Percentiles rank a stretch among this genome's conserved stretches.
These are phyloP conservation scores for Xerocomus amazonicus DNA, from an alignment of 1,284 basidiomycete species.

Conservation along the genomic window DNA sequence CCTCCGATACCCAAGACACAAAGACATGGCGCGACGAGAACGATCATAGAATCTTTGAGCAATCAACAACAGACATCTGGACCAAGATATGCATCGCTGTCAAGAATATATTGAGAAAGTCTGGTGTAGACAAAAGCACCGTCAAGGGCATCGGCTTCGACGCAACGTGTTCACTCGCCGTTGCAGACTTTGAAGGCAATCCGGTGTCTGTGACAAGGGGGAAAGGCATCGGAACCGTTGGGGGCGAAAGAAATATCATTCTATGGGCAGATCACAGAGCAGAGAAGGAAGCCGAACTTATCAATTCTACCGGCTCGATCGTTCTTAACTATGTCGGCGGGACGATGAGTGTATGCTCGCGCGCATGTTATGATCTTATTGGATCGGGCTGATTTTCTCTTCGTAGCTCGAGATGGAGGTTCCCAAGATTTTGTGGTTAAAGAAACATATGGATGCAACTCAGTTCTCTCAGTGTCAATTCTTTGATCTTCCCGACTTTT, in stretches of 20 bases:
- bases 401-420: conserved; percentile 92
- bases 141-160: conserved; percentile 95
- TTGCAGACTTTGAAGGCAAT: conserved; percentile 70
- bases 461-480: conserved; percentile 86
- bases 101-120: conserved; percentile 61
- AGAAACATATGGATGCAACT: conserved; percentile 76
- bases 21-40: conserved; percentile 80
- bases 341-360: conserved; percentile 82
- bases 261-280: conserved; percentile 96
- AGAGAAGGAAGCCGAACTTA: conserved; percentile 84
- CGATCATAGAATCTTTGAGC: conserved; percentile 94
- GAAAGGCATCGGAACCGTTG: conserved; percentile 54
- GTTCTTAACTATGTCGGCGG: conserved; percentile 96
- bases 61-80: conserved; percentile 90
- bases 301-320: conserved; percentile 82
- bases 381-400: conserved; percentile 9
- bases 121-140: conserved; percentile 56
- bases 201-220: conserved; percentile 83
- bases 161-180: conserved; percentile 94
- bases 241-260: conserved; percentile 75
- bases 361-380: neutral
- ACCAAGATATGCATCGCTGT: conserved; percentile 68
- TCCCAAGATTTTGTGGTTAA: conserved; percentile 96
- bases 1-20: conserved; percentile 76
- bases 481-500: conserved; percentile 96